Evolutionary conservation across 2,329 filamentous ascomycete species (phyloP), one percentile per base, ranked within the genome.

Genomic region (Aspergillus amoenus): DNA sequence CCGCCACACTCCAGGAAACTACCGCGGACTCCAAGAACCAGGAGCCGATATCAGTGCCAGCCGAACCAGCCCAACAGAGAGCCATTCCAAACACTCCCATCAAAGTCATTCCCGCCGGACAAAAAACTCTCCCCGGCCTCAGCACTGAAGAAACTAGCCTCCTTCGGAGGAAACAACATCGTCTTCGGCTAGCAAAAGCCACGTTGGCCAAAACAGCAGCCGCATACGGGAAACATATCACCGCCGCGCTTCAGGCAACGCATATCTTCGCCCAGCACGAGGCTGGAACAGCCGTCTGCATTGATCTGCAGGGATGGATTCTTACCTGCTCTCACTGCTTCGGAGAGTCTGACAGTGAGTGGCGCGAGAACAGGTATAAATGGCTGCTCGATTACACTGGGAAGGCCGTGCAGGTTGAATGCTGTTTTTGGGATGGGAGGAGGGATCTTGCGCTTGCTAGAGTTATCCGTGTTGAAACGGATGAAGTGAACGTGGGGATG

Each of bases 241-340:
- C 18, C 2, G 45, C 41, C 32, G 37, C 37, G 0, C 47, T 54
- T 2, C 21, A 34, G 5, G 40, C 59, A 3, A 63, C 59, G 3
- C 70, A 81, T 5, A 75, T 83, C 22, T 83, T 82, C 59, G 78
- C 78, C 0, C 78, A 81, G 58, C 66, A 78, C 24, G 76, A 81
- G 59, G 81, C 80, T 5, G 79, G 80, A 5, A 82, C 80, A 1
- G 81, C 81, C 0, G 74, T 83, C 2, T 82, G 79, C 60, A 76
- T 83, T 34, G 73, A 75, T 0, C 60, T 72, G 0, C 55, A 65
- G 3, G 81, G 81, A 4, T 68, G 81, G 41, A 61, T 82, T 4
- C 66, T 83, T 18, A 82, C 79, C 2, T 83, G 81, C 64, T 73
- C 81, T 0, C 81, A 83, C 58, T 83, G 81, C 60, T 68, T 82